Evolutionary conservation across 1,139 yeast species (phyloP), one percentile per base, ranked within the genome.

Genomic region (Chernovozyma aurita): DNA sequence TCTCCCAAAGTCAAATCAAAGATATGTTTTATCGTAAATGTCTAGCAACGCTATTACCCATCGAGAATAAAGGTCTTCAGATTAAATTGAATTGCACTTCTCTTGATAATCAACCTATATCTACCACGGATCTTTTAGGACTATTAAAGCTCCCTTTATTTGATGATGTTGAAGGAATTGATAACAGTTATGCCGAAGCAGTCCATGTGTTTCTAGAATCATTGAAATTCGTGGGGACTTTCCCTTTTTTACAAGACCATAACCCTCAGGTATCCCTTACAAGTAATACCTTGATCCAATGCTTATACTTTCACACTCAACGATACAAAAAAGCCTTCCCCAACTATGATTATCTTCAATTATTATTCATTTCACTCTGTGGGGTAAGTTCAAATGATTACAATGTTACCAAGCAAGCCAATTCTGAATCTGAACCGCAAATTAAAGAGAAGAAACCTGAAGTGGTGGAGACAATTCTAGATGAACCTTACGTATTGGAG

Each of bases 161-260:
- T 15, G 12, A 12, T 12, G 32, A 32, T 7, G 20, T 22, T 25
- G 25, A 32, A 2, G 3, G 4, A 4, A 12, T 3, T 13, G 38
- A 26, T 28, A 26, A 36, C 13, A 28, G 2, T 34, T 44, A 49
- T 28, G 26, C 30, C 11, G 15, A 32, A 14, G 44, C 44, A 6
- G 27, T 56, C 3, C 41, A 42, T 15, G 14, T 53, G 4, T 33
- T 65, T 3, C 55, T 55, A 35, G 47, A 55, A 4, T 48, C 61
- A 1, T 50, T 61, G 35, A 52, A 46, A 35, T 51, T 54, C 1
- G 28, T 65, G 17, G 70, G 70, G 0, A 36, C 42, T 3, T 53
- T 57, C 33, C 74, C 73, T 1, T 63, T 63, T 42, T 31, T 61
- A 2, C 47, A 46, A 16, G 56, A 52, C 18, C 36, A 42, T 21